phyloP scores from a whole-genome alignment of 306 rosid genomes.

The Mimosa bimucronata region DNA sequence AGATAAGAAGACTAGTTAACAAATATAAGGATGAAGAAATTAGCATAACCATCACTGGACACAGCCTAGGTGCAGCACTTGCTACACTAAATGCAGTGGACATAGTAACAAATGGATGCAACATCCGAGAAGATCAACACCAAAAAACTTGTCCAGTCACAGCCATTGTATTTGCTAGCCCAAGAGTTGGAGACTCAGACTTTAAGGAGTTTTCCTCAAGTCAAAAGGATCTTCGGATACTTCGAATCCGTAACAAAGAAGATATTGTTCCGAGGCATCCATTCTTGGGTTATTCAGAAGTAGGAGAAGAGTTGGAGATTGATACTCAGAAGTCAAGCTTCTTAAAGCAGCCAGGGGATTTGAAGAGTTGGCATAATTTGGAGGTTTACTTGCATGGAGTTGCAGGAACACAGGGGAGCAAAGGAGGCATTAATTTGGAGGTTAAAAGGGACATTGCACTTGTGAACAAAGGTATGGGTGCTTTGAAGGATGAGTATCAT shows the following conservation, averaged over 20 bases:
- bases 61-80: not conserved
- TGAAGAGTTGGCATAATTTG: constrained; percentile 58
- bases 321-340: constrained; percentile 50
- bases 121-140: constrained; percentile 7
- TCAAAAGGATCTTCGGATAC: not conserved
- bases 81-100: not conserved
- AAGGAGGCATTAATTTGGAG: not conserved
- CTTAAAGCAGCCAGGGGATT: constrained; percentile 43
- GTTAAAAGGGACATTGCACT: not conserved
- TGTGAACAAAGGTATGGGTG: not conserved
- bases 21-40: not conserved
- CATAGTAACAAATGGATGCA: not conserved
- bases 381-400: constrained; percentile 4
- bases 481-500: not conserved
- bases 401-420: constrained; percentile 6
- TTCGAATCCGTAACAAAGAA: not conserved
- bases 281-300: not conserved
- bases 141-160: not conserved
- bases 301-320: constrained; percentile 39
- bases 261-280: constrained; percentile 8
- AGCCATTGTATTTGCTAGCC: constrained; percentile 10
- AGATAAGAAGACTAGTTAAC: not conserved
- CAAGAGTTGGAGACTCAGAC: not conserved
- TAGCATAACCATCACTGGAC: not conserved
- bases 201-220: not conserved